A percentile compares a stretch with the other conserved stretches of the same genome.
Conservation (phyloP, 306 rosid species). For the Pyrus communis region DNA sequence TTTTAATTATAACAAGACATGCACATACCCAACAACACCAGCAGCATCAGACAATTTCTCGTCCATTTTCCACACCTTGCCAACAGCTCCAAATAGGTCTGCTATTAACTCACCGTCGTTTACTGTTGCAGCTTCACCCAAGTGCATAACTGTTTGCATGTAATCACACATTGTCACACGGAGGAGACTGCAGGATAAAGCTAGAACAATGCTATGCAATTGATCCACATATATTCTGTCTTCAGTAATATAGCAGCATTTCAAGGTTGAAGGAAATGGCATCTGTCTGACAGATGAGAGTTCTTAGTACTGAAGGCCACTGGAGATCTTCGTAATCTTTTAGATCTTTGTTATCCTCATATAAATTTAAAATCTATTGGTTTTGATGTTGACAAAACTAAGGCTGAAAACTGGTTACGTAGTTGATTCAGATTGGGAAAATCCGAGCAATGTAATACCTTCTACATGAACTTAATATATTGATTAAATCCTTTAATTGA, state of each 20-base stretch:
- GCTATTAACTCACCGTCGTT: constrained; percentile 59
- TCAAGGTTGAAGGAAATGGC: too few relatives aligned
- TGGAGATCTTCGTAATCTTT: neutral
- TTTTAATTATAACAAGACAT: neutral
- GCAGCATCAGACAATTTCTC: constrained; percentile 85
- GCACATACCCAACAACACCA: constrained; percentile 71
- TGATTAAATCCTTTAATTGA: neutral
- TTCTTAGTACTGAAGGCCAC: neutral
- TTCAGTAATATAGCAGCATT: too few relatives aligned
- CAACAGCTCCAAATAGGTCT: constrained; percentile 61
- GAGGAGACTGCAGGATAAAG: neutral
- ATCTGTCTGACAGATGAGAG: too few relatives aligned
- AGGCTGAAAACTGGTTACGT: neutral
- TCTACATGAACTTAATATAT: neutral
- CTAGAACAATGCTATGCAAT: too few relatives aligned
- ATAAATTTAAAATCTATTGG: neutral
- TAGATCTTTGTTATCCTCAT: neutral
- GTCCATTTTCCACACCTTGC: constrained; percentile 80
- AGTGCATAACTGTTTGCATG: constrained; percentile 58
- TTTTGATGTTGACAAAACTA: neutral
- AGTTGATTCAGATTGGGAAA: neutral
- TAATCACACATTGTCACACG: neutral
- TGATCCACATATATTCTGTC: too few relatives aligned
- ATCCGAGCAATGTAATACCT: neutral
- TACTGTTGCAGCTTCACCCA: constrained; percentile 74